Evolutionary conservation across 2,329 filamentous ascomycete species (phyloP).

Genomic region (Xylaria digitata): DNA sequence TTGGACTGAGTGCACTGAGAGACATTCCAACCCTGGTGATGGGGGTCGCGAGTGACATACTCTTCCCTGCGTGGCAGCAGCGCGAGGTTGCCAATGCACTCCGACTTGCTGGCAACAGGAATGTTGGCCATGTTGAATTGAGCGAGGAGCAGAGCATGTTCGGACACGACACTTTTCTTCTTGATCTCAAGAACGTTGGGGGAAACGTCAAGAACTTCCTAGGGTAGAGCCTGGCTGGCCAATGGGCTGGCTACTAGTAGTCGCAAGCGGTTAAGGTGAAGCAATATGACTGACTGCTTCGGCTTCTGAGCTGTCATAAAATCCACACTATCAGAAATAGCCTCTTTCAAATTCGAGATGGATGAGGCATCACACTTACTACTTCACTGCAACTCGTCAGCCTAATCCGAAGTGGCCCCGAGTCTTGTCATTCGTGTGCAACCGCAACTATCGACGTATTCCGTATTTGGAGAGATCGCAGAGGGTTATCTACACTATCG

Average conservation of each 20-base stretch:
- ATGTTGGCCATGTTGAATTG: constrained; percentile 88
- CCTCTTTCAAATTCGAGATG: too few relatives aligned
- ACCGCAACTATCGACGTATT: neutral
- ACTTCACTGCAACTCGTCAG: too few relatives aligned
- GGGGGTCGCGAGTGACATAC: constrained; percentile 93
- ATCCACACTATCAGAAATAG: neutral
- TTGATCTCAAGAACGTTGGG: constrained; percentile 92
- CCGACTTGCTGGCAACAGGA: constrained; percentile 78
- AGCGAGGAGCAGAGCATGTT: constrained; percentile 95
- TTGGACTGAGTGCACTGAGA: constrained; percentile 76
- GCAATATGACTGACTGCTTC: neutral
- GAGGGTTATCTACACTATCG: too few relatives aligned
- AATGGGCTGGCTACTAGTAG: neutral
- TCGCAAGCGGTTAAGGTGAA: neutral
- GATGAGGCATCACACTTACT: neutral
- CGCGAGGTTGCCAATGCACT: constrained; percentile 90
- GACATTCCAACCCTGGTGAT: constrained; percentile 87
- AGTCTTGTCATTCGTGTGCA: neutral
- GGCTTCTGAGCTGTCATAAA: neutral
- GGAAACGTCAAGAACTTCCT: constrained; percentile 85
- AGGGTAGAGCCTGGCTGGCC: constrained; percentile 55
- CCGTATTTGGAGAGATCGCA: too few relatives aligned
- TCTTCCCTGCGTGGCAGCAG: constrained; percentile 99
- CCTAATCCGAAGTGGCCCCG: neutral
- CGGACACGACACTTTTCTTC: constrained; percentile 94